Percentiles rank a stretch among this genome's conserved stretches.
These are phyloP conservation scores for Tricholoma bakamatsutake DNA, from an alignment of 768 basidiomycete species.

Conservation along the genomic window DNA sequence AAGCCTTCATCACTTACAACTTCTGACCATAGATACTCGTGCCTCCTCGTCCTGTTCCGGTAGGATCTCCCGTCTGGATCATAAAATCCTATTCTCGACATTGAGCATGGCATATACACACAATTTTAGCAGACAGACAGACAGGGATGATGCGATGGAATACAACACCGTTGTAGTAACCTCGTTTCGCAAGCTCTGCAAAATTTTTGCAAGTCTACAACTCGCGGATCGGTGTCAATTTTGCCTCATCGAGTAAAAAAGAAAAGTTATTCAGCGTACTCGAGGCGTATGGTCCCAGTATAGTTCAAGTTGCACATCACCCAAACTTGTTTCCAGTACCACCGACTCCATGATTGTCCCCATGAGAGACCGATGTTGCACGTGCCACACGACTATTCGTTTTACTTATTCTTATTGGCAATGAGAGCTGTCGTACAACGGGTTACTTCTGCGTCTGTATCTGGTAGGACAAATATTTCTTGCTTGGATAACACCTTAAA, in stretches of 20 bases:
- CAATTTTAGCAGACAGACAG: slow-evolving; percentile 15
- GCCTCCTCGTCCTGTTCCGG: slow-evolving; percentile 90
- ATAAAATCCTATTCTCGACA: slow-evolving; percentile 72
- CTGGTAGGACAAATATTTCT: slow-evolving; percentile 39
- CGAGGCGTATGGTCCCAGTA: slow-evolving; percentile 89
- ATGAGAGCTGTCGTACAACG: slow-evolving; percentile 90
- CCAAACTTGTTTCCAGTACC: slow-evolving; percentile 75
- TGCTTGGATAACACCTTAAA: neutral
- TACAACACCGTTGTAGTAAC: slow-evolving; percentile 86
- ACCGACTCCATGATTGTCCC: slow-evolving; percentile 44
- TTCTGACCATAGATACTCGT: slow-evolving; percentile 86
- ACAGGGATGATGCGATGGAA: slow-evolving; percentile 93
- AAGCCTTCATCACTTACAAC: slow-evolving; percentile 50
- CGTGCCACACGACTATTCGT: too few species aligned
- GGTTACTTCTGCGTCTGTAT: slow-evolving; percentile 79
- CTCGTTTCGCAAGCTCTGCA: slow-evolving; percentile 80
- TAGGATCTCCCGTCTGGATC: slow-evolving; percentile 95
- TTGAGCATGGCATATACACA: neutral
- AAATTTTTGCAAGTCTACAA: slow-evolving; percentile 92
- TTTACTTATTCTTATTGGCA: neutral
- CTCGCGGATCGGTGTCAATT: slow-evolving; percentile 15
- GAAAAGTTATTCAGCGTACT: slow-evolving; percentile 34
- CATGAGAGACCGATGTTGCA: too few species aligned
- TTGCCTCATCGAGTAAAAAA: slow-evolving; percentile 3
- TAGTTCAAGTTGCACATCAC: slow-evolving; percentile 85